Evolutionary conservation across 139 green algal genomes (phyloP).

Genomic region (Picochlorum sp.): DNA sequence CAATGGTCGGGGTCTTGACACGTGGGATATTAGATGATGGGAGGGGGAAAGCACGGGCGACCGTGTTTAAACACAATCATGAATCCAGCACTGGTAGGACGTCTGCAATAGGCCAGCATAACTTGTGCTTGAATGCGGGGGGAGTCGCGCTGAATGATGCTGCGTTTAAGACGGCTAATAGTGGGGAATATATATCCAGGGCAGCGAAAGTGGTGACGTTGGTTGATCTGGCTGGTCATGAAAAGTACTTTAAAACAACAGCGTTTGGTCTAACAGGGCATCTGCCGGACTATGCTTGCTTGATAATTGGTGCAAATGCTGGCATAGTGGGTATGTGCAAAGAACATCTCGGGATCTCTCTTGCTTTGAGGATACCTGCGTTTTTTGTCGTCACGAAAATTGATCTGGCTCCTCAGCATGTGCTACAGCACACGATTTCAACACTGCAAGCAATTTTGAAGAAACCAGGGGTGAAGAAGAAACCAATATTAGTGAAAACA

Average conservation of each 20-base stretch:
- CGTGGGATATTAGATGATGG: conserved; percentile 78
- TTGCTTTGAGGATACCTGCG: conserved; percentile 77
- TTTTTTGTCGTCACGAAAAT: conserved; percentile 87
- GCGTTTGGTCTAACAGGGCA: conserved; percentile 73
- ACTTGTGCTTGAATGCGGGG: conserved; percentile 61
- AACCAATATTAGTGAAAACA: conserved; percentile 55
- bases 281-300: conserved; percentile 71
- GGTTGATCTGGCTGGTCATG: conserved; percentile 82
- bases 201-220: conserved; percentile 75
- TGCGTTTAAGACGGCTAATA: conserved; percentile 58
- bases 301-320: conserved; percentile 60
- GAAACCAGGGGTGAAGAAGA: conserved; percentile 81
- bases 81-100: conserved; percentile 76
- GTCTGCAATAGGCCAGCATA: conserved; percentile 84
- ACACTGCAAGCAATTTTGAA: conserved; percentile 62
- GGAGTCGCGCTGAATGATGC: conserved; percentile 70
- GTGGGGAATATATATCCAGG: conserved; percentile 59
- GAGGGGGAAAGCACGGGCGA: conserved; percentile 60
- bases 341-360: conserved; percentile 84
- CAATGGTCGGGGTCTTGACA: conserved; percentile 79
- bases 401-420: conserved; percentile 79
- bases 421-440: conserved; percentile 71
- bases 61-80: conserved; percentile 88
- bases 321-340: conserved; percentile 86
- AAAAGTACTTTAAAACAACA: conserved; percentile 87